Evolutionary conservation across 2,329 filamentous ascomycete genomes (phyloP).

Genomic region (Ophiostoma quercus): DNA sequence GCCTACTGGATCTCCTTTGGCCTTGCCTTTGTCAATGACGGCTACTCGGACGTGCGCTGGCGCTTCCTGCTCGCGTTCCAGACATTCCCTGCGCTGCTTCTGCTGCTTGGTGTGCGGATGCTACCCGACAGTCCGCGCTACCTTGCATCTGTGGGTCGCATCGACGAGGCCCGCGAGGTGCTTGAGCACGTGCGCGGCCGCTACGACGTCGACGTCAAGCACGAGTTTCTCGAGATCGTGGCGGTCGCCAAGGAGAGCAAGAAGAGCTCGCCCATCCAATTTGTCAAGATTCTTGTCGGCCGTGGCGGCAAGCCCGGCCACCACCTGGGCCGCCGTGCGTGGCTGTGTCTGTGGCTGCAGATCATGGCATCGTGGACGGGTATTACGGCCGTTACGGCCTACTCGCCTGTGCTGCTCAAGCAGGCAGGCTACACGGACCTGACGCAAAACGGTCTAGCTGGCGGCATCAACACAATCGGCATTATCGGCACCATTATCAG

Average conservation of each 20-base stretch:
- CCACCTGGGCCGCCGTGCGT: slow-evolving; percentile 39
- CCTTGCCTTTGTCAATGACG: slow-evolving; percentile 28
- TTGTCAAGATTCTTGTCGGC: slow-evolving; percentile 38
- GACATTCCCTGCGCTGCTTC: slow-evolving; percentile 39
- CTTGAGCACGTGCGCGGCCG: slow-evolving; percentile 34
- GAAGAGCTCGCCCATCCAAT: slow-evolving; percentile 37
- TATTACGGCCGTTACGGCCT: slow-evolving; percentile 40
- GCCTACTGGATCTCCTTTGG: slow-evolving; percentile 41
- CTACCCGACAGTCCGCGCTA: slow-evolving; percentile 44
- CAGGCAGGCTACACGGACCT: slow-evolving; percentile 36
- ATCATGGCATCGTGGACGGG: slow-evolving; percentile 43
- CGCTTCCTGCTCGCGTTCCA: slow-evolving; percentile 39
- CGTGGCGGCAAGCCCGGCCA: slow-evolving; percentile 33
- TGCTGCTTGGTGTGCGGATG: slow-evolving; percentile 38
- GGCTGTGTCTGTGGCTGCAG: slow-evolving; percentile 40
- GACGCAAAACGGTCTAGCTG: slow-evolving; percentile 45
- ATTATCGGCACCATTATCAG: slow-evolving; percentile 48
- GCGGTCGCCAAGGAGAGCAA: slow-evolving; percentile 38
- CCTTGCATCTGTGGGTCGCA: slow-evolving; percentile 27
- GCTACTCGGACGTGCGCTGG: slow-evolving; percentile 35
- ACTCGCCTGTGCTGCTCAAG: slow-evolving; percentile 35
- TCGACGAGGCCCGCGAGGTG: slow-evolving; percentile 33
- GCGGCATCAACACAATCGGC: slow-evolving; percentile 48
- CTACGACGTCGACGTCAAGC: slow-evolving; percentile 36
- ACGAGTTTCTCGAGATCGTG: slow-evolving; percentile 40